Evolutionary conservation across 176 grass and related monocot species (phyloP).

Genomic region (Eremochloa ophiuroides): DNA sequence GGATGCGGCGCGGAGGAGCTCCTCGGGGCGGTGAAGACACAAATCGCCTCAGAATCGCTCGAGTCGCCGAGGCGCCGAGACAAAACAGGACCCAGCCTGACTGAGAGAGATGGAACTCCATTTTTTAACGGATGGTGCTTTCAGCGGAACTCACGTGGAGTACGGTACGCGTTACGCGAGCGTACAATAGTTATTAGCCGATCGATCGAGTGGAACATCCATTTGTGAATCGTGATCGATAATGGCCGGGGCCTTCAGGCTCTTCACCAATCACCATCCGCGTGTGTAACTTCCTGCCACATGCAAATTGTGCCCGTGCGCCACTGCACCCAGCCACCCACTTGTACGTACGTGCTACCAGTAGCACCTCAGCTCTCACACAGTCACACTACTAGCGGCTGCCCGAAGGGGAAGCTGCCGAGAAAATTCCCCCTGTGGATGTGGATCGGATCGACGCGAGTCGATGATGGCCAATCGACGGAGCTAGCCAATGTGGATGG

Average conservation of each 20-base stretch:
- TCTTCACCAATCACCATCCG: background rate
- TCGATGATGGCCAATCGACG: background rate
- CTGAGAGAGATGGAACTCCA: no score
- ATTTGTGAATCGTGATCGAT: background rate
- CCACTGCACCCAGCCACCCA: no score
- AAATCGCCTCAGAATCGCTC: no score
- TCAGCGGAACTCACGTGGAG: background rate
- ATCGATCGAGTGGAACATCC: background rate
- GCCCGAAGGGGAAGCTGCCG: constrained; percentile 14
- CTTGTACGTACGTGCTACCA: background rate
- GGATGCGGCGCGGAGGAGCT: no score
- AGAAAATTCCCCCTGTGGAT: background rate
- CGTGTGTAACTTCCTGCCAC: background rate
- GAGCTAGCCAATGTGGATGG: background rate
- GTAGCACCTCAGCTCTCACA: no score
- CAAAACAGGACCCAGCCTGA: no score
- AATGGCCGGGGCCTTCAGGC: background rate
- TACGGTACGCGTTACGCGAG: background rate
- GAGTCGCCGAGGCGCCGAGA: no score
- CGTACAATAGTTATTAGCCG: background rate
- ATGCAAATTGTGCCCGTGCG: background rate
- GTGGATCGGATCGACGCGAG: background rate
- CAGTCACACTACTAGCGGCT: background rate
- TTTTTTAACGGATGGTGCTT: background rate
- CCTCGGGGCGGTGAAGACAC: no score